A percentile compares a stretch with the other conserved stretches of the same genome.
phyloP scores from a whole-genome alignment of 179 eudicot species.

The Gypsophila paniculata region DNA sequence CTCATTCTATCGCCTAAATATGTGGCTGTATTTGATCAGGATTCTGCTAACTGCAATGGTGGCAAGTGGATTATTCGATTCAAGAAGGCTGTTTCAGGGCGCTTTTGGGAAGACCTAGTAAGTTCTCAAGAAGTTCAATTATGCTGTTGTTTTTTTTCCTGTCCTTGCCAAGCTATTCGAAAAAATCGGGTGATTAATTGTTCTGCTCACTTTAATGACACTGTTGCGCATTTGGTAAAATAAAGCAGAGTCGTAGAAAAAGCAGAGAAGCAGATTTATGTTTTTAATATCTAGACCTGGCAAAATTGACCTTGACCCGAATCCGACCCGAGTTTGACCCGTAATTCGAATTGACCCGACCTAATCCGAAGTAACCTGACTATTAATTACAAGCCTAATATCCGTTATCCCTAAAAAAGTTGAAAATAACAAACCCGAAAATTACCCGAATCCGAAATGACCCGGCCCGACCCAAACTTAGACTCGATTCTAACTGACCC shows the following conservation, averaged over 20 bases:
- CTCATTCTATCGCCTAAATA: neutral
- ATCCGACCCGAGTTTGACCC: too few relatives aligned
- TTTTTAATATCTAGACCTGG: too few relatives aligned
- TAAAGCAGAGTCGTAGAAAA: neutral
- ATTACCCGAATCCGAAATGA: too few relatives aligned
- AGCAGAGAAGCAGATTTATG: neutral
- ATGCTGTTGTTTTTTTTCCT: neutral
- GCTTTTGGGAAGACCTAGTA: slow-evolving; percentile 98
- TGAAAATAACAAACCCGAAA: too few relatives aligned
- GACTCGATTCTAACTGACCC: too few relatives aligned
- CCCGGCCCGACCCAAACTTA: too few relatives aligned
- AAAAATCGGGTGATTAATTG: neutral
- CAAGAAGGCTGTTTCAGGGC: slow-evolving; percentile 85
- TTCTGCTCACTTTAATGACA: neutral
- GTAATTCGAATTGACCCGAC: too few relatives aligned
- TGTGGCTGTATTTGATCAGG: slow-evolving; percentile 38
- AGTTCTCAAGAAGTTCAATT: slow-evolving; percentile 15
- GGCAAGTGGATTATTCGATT: slow-evolving; percentile 98
- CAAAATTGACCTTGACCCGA: too few relatives aligned
- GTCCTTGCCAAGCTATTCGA: slow-evolving; percentile 6
- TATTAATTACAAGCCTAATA: too few relatives aligned
- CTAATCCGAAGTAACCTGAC: too few relatives aligned
- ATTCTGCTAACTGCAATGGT: slow-evolving; percentile 92
- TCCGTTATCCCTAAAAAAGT: too few relatives aligned
- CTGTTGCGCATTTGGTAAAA: neutral